Evolutionary conservation across 2,329 filamentous ascomycete genomes (phyloP).

Genomic region (Botrytis paeoniae): DNA sequence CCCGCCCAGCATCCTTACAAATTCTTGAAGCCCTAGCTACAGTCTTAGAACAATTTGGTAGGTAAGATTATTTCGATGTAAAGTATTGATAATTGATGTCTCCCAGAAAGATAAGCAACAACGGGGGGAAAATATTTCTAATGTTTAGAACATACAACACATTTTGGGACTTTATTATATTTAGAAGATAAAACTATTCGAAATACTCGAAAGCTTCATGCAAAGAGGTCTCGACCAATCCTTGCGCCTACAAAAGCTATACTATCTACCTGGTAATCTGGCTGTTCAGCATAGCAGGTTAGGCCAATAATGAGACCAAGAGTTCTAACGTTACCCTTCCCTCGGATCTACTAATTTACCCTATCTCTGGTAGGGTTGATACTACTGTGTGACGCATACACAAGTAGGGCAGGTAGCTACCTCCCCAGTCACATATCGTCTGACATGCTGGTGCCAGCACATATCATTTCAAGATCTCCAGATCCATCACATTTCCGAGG

Average conservation of each 20-base stretch:
- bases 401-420: not conserved
- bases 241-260: not conserved
- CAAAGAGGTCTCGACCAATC: not conserved
- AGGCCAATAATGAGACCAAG: not conserved
- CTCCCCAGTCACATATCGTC: not conserved
- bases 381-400: not conserved
- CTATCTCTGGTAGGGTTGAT: slow-evolving; percentile 1
- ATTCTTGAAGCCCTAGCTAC: not conserved
- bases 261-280: not conserved
- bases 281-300: not conserved
- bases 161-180: not conserved
- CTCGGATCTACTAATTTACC: not conserved
- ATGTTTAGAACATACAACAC: no score
- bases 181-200: not conserved
- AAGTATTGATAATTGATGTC: not conserved
- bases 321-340: not conserved
- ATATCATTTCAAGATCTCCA: not conserved
- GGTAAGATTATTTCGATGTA: not conserved
- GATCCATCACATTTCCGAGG: not conserved
- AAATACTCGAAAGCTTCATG: not conserved
- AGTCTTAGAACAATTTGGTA: no score
- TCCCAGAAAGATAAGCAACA: not conserved
- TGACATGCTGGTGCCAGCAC: not conserved
- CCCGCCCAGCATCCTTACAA: not conserved
- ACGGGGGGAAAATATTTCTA: no score